Percentiles rank a stretch among this genome's conserved stretches.
Evolutionary conservation across 345 rosid species (phyloP).

Genomic region (Sapria himalayana): DNA sequence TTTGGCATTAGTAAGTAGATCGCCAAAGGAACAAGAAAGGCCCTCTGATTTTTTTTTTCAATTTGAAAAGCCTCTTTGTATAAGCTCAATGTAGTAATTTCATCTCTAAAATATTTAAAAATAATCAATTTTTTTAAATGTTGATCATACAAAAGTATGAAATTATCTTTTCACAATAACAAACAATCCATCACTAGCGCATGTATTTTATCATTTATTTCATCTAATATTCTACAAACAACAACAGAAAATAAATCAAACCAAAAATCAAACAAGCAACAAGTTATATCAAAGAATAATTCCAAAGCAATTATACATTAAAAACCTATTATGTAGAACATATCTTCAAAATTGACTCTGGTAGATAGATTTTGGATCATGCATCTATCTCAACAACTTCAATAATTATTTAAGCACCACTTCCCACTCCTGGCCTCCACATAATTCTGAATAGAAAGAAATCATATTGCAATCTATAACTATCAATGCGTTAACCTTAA

Average conservation of each 20-base stretch:
- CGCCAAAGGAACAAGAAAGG: conserved; percentile 36
- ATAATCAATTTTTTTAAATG: conserved; percentile 61
- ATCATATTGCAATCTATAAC: conserved; percentile 29
- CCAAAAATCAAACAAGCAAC: too few species aligned
- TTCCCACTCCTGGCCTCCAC: conserved; percentile 70
- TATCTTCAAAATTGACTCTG: conserved; percentile 45
- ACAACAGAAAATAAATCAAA: too few species aligned
- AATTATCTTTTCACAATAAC: conserved; percentile 50
- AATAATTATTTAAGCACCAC: conserved; percentile 64
- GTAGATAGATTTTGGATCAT: conserved; percentile 36
- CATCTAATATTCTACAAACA: conserved; percentile 18
- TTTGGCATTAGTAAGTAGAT: conserved; percentile 57
- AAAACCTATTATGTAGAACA: conserved; percentile 62
- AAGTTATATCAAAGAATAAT: too few species aligned
- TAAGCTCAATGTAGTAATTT: conserved; percentile 71
- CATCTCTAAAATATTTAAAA: conserved; percentile 55
- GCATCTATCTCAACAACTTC: conserved; percentile 51
- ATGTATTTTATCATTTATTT: conserved; percentile 64
- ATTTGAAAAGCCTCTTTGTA: conserved; percentile 31
- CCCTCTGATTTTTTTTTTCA: conserved; percentile 47
- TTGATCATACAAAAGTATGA: conserved; percentile 45
- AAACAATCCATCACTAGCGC: conserved; percentile 68
- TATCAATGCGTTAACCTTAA: too few species aligned
- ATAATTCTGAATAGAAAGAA: conserved; percentile 22
- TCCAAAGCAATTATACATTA: too few species aligned